Evolutionary conservation across 2,329 filamentous ascomycete genomes (phyloP).

Genomic region (Diplodia scrobiculata): DNA sequence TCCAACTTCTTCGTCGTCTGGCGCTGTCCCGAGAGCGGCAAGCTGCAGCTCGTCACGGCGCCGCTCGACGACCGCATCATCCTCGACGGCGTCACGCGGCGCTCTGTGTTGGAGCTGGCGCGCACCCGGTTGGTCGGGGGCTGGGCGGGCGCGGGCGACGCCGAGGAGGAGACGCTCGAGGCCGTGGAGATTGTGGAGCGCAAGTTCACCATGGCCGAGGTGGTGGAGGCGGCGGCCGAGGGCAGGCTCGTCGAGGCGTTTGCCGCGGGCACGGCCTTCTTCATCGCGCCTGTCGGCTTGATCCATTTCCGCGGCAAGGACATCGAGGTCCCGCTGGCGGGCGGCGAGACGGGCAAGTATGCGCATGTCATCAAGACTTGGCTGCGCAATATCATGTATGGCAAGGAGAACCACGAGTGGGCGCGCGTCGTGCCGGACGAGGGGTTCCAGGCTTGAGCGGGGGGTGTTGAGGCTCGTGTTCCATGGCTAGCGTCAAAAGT

Average conservation of each 20-base stretch:
- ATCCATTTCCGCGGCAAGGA: slow-evolving; percentile 52
- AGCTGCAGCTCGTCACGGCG: slow-evolving; percentile 75
- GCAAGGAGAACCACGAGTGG: slow-evolving; percentile 52
- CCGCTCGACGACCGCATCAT: slow-evolving; percentile 82
- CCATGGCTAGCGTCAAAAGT: no score
- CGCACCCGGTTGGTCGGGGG: slow-evolving; percentile 59
- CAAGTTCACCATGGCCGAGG: slow-evolving; percentile 77
- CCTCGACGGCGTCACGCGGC: slow-evolving; percentile 82
- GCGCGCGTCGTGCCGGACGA: slow-evolving; percentile 50
- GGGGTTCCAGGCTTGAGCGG: slow-evolving; percentile 1
- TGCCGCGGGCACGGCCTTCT: slow-evolving; percentile 76
- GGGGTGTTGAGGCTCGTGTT: no score
- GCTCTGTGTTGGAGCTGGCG: slow-evolving; percentile 74
- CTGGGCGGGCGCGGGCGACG: slow-evolving; percentile 31
- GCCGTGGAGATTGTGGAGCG: slow-evolving; percentile 73
- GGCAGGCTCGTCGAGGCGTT: slow-evolving; percentile 82
- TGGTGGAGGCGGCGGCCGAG: slow-evolving; percentile 70
- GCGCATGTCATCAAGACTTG: slow-evolving; percentile 50
- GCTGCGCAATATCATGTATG: slow-evolving; percentile 55
- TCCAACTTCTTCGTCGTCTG: slow-evolving; percentile 90
- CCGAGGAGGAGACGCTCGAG: slow-evolving; percentile 39
- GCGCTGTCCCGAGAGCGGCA: slow-evolving; percentile 62
- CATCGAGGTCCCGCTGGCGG: slow-evolving; percentile 47
- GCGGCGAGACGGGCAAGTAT: slow-evolving; percentile 48
- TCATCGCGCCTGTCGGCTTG: slow-evolving; percentile 50